Evolutionary conservation across 2,329 filamentous ascomycete species (phyloP), one percentile per base, ranked within the genome.

Genomic region (Capronia americana): DNA sequence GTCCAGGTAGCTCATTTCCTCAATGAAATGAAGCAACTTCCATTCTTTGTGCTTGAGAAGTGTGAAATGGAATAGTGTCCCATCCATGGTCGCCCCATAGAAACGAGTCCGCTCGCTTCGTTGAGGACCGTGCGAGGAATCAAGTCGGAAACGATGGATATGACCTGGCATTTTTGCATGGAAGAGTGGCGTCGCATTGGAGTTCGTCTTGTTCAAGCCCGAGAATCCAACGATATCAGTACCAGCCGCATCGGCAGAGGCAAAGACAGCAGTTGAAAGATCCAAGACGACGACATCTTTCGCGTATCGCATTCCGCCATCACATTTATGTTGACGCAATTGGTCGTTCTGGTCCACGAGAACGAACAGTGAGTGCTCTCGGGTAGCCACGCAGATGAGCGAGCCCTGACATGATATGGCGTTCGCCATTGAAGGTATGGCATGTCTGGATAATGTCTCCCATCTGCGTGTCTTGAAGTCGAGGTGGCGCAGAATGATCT

Each of bases 21-120:
- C 89, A 1, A 97, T 75, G 69, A 94, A 87, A 64, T 85, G 84
- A 4, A 98, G 82, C 3, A 96, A 81, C 6, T 84, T 83, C 86
- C 90, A 91, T 7, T 89, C 84, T 1, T 85, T 77, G 20, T 84
- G 73, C 10, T 83, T 80, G 0, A 98, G 79, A 14, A 93, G 79
- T 0, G 85, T 85, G 72, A 97, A 90, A 63, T 90, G 86, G 68
- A 87, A 86, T 26, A 93, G 73, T 0, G 88, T 87, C 1, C 92
- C 92, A 73, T 92, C 87, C 38, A 92, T 83, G 6, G 86, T 86
- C 6, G 89, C 81, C 0, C 90, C 92, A 38, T 80, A 93, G 75
- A 64, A 88, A 79, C 61, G 65, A 50, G 63, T 61, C 11, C 65
- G 65, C 12, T 32, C 46, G 11, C 38, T 32, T 26, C 14, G 38